phyloP scores from a whole-genome alignment of 495 filamentous ascomycete species.

The Tuber indicum region DNA sequence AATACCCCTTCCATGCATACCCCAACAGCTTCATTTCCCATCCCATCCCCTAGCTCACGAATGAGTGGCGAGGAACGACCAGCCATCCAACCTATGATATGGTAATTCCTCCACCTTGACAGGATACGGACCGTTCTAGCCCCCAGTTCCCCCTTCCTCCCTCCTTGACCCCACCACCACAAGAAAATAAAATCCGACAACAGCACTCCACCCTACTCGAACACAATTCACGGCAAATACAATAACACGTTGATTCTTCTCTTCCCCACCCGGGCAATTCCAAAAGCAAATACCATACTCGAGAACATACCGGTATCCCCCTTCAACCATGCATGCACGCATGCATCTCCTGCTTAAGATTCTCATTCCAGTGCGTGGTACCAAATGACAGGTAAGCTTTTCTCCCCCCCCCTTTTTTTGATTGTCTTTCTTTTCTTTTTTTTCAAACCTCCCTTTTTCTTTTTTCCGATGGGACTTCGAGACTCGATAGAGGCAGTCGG shows the following conservation, averaged over 20 bases:
- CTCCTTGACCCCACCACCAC: neutral
- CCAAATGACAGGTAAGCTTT: neutral
- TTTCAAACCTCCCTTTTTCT: neutral
- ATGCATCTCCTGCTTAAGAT: neutral
- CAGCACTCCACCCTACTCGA: neutral
- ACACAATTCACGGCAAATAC: neutral
- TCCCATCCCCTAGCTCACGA: neutral
- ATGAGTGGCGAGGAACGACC: neutral
- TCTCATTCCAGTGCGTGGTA: neutral
- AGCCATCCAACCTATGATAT: neutral
- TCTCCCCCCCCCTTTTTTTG: neutral
- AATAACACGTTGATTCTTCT: neutral
- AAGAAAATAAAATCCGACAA: neutral
- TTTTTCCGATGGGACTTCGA: neutral
- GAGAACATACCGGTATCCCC: neutral
- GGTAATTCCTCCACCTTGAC: neutral
- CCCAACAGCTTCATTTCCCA: neutral
- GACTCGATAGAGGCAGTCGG: neutral
- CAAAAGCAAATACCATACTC: neutral
- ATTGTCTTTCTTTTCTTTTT: neutral
- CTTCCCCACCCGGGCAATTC: neutral
- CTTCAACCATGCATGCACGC: neutral
- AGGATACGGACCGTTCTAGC: neutral
- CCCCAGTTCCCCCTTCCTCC: neutral
- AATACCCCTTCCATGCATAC: neutral